Base-by-base conservation (phyloP, 495 filamentous ascomycete species). In the Friedmanniomyces simplex region DNA sequence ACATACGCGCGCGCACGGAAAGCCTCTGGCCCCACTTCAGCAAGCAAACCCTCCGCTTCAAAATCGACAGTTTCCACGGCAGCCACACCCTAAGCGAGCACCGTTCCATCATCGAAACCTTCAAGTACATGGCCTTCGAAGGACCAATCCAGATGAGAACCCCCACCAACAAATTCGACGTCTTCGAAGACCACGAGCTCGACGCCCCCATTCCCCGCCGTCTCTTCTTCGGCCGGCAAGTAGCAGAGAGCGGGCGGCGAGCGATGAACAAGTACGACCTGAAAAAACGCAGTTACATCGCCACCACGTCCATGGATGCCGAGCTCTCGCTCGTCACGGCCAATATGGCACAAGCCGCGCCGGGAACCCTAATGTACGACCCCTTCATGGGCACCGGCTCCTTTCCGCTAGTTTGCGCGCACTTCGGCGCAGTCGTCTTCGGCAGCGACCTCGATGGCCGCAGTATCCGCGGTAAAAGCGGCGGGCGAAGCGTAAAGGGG, bases 281-380 rank as follows among this genome's bases (percentile, higher is more conserved):
- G 13, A 99, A 99, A 73, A 95, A 93, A 70, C 79, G 93, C 7
- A 73, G 75, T 42, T 97, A 97, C 67, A 96, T 99, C 64, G 87
- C 85, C 64, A 97, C 91, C 0, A 99, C 93, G 0, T 89, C 86
- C 13, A 96, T 99, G 91, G 93, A 97, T 68, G 85, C 94, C 0
- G 94, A 96, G 67, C 74, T 99, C 41, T 84, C 88, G 24, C 80
- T 99, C 1, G 75, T 99, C 24, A 97, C 90, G 0, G 91, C 90
- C 0, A 99, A 99, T 67, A 79, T 99, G 50, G 84, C 88, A 0
- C 81, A 85, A 14, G 88, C 89, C 0, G 85, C 74, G 0, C 87
- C 90, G 0, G 89, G 86, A 0, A 94, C 86, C 68, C 60, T 96
- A 1, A 81, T 89, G 65, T 97, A 87, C 60, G 93, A 99, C 67